Conservation (phyloP, 2,329 filamentous ascomycete genomes). For the Ceratocystis eucalypticola region DNA sequence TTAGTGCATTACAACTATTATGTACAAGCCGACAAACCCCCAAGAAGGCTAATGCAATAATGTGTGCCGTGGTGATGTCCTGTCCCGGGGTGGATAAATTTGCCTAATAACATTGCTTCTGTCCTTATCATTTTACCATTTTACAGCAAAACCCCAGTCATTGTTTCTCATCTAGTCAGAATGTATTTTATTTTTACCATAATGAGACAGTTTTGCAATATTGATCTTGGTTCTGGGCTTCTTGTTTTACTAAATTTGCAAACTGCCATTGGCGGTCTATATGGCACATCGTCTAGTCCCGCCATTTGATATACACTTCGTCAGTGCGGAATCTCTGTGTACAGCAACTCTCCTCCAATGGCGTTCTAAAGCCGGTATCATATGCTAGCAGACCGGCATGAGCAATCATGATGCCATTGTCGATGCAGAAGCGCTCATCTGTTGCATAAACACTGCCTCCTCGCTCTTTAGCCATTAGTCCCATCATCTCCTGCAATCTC, state of each 20-base stretch:
- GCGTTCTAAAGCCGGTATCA: slow-evolving; percentile 63
- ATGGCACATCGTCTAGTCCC: slow-evolving; percentile 35
- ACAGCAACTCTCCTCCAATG: slow-evolving; percentile 68
- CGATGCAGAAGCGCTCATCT: slow-evolving; percentile 95
- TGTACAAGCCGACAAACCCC: slow-evolving; percentile 74
- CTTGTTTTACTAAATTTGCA: no score
- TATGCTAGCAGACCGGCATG: slow-evolving; percentile 84
- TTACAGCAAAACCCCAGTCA: neutral
- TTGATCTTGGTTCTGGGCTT: neutral
- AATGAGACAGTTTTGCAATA: neutral
- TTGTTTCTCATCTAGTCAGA: neutral
- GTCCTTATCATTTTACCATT: neutral
- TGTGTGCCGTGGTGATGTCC: neutral
- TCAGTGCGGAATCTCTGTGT: slow-evolving; percentile 75
- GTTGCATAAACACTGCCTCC: slow-evolving; percentile 88
- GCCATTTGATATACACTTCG: slow-evolving; percentile 68
- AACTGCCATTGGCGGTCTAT: no score
- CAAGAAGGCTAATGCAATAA: slow-evolving; percentile 11
- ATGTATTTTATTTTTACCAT: neutral
- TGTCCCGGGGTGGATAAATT: neutral
- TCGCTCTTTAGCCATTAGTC: slow-evolving; percentile 75
- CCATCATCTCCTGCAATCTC: slow-evolving; percentile 96
- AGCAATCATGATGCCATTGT: slow-evolving; percentile 99
- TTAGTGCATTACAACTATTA: slow-evolving; percentile 91
- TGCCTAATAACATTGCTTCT: neutral